Percentiles rank a stretch among this genome's conserved stretches.
Evolutionary conservation across 805 yeast genomes (phyloP).

Genomic region (Metschnikowia peoriensis): DNA sequence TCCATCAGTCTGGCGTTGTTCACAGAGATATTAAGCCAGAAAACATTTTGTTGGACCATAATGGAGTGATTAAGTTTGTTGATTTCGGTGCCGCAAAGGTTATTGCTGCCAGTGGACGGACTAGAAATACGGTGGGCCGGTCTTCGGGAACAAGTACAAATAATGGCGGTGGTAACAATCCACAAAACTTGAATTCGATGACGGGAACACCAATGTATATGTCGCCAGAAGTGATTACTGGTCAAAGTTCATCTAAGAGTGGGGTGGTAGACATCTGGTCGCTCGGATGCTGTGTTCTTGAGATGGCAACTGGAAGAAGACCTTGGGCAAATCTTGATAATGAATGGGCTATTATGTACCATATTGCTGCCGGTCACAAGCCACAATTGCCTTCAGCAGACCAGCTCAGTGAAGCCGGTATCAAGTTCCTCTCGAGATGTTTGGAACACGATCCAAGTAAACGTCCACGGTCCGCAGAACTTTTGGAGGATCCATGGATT

Average conservation of each 20-base stretch:
- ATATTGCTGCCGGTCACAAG: slow-evolving; percentile 90
- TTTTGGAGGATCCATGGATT: slow-evolving; percentile 89
- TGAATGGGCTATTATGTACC: slow-evolving; percentile 98
- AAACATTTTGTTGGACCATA: slow-evolving; percentile 82
- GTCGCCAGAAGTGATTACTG: slow-evolving; percentile 96
- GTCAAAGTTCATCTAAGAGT: slow-evolving; percentile 55
- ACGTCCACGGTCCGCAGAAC: slow-evolving; percentile 81
- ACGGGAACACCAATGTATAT: slow-evolving; percentile 99
- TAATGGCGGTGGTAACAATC: slow-evolving; percentile 10
- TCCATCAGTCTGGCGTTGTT: slow-evolving; percentile 93
- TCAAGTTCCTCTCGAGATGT: slow-evolving; percentile 67
- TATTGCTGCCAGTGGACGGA: slow-evolving; percentile 58
- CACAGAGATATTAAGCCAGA: slow-evolving; percentile 97
- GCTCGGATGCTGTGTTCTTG: slow-evolving; percentile 90
- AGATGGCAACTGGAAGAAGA: slow-evolving; percentile 93
- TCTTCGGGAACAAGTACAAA: slow-evolving; percentile 2
- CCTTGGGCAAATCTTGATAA: slow-evolving; percentile 97
- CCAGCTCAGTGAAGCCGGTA: slow-evolving; percentile 75
- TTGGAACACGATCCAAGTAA: slow-evolving; percentile 78
- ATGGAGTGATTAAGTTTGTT: slow-evolving; percentile 91
- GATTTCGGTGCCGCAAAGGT: slow-evolving; percentile 98
- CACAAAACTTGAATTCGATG: slow-evolving; percentile 45
- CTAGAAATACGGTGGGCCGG: slow-evolving; percentile 23
- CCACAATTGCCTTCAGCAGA: slow-evolving; percentile 82
- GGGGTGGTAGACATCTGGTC: slow-evolving; percentile 93